Conservation (phyloP, 2,329 filamentous ascomycete genomes). For the Xylaria sp. region DNA sequence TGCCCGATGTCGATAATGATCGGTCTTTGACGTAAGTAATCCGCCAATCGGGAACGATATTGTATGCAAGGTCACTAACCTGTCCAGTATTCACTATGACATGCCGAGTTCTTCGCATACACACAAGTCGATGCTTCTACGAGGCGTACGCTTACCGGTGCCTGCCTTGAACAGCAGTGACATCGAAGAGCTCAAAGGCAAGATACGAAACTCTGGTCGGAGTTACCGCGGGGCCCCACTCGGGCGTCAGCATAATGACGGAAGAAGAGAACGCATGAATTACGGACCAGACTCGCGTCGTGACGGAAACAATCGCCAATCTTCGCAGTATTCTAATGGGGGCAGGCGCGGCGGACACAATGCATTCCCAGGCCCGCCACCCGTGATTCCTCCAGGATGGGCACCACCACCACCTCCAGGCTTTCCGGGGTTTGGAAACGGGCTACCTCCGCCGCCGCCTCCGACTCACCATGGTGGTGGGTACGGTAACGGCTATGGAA, state of each 20-base stretch:
- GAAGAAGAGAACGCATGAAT: slow-evolving; percentile 48
- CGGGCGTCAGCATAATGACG: slow-evolving; percentile 45
- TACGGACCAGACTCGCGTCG: slow-evolving; percentile 49
- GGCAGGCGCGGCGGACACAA: slow-evolving; percentile 52
- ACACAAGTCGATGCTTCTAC: slow-evolving; percentile 94
- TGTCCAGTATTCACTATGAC: slow-evolving; percentile 79
- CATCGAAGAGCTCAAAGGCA: slow-evolving; percentile 75
- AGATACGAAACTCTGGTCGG: slow-evolving; percentile 73
- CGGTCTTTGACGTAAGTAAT: slow-evolving; percentile 79
- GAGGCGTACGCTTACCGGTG: slow-evolving; percentile 78
- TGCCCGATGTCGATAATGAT: slow-evolving; percentile 85
- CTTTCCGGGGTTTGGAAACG: slow-evolving; percentile 51
- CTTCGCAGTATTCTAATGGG: slow-evolving; percentile 56
- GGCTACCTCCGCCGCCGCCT: slow-evolving; percentile 56
- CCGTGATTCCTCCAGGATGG: slow-evolving; percentile 50
- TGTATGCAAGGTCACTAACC: slow-evolving; percentile 46
- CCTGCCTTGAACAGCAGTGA: slow-evolving; percentile 80
- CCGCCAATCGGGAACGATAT: not conserved
- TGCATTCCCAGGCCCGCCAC: slow-evolving; percentile 45
- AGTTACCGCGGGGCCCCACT: slow-evolving; percentile 75
- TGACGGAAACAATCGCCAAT: slow-evolving; percentile 41
- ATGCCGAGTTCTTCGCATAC: slow-evolving; percentile 77
- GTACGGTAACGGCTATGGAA: slow-evolving; percentile 42
- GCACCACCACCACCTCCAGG: slow-evolving; percentile 55
- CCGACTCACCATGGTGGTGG: slow-evolving; percentile 41